Evolutionary conservation across 2,329 filamentous ascomycete species (phyloP).

Genomic region (Aulographum hederae): DNA sequence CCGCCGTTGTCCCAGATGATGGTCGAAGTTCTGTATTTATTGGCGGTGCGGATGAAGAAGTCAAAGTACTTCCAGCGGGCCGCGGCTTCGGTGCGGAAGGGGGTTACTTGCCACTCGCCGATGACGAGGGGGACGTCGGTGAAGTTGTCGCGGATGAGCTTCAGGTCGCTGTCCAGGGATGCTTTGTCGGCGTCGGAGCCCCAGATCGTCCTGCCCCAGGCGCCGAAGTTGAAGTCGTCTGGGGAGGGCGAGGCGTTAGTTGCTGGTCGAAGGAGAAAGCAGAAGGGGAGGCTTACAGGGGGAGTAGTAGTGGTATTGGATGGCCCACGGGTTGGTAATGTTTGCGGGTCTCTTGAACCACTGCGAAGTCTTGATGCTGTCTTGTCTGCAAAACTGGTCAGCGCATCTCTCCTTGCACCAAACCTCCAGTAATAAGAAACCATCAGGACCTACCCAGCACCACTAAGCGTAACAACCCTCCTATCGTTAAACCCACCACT

Average conservation of each 20-base stretch:
- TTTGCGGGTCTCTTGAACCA: no score
- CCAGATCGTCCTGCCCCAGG: conserved; percentile 43
- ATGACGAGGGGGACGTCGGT: conserved; percentile 36
- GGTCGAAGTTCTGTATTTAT: conserved; percentile 29
- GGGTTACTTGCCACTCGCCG: conserved; percentile 37
- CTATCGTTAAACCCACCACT: no score
- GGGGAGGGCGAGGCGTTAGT: conserved; percentile 7
- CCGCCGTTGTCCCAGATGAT: conserved; percentile 42
- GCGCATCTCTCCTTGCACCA: no score
- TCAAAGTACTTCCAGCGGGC: conserved; percentile 41
- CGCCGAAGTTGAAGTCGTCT: conserved; percentile 20
- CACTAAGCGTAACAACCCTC: no score
- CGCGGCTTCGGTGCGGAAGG: conserved; percentile 31
- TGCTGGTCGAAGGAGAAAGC: conserved; percentile 22
- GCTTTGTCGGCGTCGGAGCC: conserved; percentile 35
- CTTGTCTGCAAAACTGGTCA: no score
- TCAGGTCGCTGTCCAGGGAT: conserved; percentile 29
- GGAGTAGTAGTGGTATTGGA: conserved; percentile 45
- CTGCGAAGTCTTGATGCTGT: no score
- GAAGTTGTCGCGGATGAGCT: conserved; percentile 34
- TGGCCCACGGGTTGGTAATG: no score
- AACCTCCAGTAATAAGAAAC: no score
- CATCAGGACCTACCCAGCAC: no score
- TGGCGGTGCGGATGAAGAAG: conserved; percentile 29
- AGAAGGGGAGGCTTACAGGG: conserved; percentile 24